Conservation (phyloP, 768 basidiomycete species). For the Mycena metata region DNA sequence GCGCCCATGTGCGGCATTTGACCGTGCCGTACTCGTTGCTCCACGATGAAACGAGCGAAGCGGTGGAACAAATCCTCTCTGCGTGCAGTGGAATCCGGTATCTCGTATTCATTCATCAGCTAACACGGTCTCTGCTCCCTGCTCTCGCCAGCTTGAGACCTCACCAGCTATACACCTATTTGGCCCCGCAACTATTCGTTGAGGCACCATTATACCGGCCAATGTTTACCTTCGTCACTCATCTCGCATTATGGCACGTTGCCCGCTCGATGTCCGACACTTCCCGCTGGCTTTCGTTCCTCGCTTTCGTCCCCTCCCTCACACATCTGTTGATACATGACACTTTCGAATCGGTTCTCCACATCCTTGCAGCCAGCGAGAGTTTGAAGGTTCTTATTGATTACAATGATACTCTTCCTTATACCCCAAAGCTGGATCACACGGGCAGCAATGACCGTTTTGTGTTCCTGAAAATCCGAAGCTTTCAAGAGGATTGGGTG, state of each 20-base stretch:
- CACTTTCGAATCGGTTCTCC: neutral
- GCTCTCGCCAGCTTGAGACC: neutral
- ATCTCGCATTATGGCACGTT: neutral
- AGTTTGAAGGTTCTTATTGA: neutral
- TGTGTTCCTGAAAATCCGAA: neutral
- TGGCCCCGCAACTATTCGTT: too few species aligned
- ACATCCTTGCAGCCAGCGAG: neutral
- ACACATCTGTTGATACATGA: neutral
- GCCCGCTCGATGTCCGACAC: neutral
- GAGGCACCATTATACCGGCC: neutral
- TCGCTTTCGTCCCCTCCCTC: neutral
- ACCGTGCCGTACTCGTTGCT: neutral
- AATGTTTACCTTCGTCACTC: slow-evolving; percentile 1
- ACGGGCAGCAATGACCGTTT: neutral
- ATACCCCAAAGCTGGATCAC: too few species aligned
- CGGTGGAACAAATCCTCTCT: neutral
- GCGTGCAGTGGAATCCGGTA: neutral
- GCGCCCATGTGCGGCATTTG: neutral
- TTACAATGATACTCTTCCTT: neutral
- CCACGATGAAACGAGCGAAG: too few species aligned
- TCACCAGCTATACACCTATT: neutral
- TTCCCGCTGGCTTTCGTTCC: neutral
- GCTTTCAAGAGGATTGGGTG: too few species aligned
- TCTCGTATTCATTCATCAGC: neutral
- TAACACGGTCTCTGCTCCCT: neutral